Evolutionary conservation across 2,329 filamentous ascomycete genomes (phyloP).

Genomic region (Trichoderma arundinaceum): DNA sequence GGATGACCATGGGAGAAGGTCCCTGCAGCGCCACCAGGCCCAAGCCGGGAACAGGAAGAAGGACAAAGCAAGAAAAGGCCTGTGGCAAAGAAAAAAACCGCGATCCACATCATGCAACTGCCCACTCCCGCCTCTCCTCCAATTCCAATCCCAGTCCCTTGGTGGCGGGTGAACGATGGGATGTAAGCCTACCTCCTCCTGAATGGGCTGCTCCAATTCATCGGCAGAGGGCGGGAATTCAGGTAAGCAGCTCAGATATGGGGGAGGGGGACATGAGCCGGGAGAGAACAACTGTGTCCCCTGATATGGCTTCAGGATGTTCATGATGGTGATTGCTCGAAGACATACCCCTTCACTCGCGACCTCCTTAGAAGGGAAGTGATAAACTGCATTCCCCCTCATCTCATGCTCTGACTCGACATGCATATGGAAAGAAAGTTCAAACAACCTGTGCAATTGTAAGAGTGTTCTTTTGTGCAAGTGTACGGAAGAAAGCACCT

Average conservation of each 20-base stretch:
- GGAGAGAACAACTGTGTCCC: background rate
- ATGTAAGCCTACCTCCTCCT: slow-evolving; percentile 16
- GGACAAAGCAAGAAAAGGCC: background rate
- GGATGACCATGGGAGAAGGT: slow-evolving; percentile 24
- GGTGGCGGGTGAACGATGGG: slow-evolving; percentile 31
- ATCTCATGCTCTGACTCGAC: slow-evolving; percentile 18
- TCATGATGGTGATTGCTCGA: background rate
- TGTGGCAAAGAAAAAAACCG: slow-evolving; percentile 5
- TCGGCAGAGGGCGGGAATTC: background rate
- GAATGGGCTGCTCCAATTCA: slow-evolving; percentile 9
- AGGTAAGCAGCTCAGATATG: background rate
- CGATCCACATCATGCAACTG: slow-evolving; percentile 31
- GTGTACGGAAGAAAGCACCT: slow-evolving; percentile 16
- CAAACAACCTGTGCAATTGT: slow-evolving; percentile 6
- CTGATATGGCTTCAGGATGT: background rate
- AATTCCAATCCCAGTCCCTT: slow-evolving; percentile 29
- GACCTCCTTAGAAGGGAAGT: slow-evolving; percentile 14
- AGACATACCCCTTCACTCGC: background rate
- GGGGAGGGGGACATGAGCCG: background rate
- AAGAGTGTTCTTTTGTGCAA: slow-evolving; percentile 24
- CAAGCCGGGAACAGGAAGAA: slow-evolving; percentile 2
- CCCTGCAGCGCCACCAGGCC: slow-evolving; percentile 20
- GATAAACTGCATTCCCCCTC: slow-evolving; percentile 8
- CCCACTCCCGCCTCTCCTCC: slow-evolving; percentile 24
- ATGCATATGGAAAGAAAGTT: slow-evolving; percentile 16